Conservation (phyloP, 345 rosid genomes). For the Linum tenue region DNA sequence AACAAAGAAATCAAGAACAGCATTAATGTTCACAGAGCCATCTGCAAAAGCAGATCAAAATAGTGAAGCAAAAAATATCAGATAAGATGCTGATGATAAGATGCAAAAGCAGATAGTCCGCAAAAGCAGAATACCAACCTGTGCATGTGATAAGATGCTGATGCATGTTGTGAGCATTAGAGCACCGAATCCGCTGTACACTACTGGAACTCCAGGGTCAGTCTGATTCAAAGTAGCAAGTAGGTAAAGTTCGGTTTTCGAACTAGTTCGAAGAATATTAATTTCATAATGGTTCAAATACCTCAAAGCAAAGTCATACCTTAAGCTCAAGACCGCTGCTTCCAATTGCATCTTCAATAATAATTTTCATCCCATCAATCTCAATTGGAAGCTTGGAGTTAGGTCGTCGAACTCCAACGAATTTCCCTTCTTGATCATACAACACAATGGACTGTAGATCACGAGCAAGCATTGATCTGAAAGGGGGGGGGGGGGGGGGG, state of each 20-base stretch:
- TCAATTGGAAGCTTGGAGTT: too few species aligned
- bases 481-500: too few species aligned
- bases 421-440: constrained; percentile 80
- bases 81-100: too few species aligned
- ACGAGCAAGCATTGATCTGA: constrained; percentile 95
- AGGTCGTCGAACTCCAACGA: constrained; percentile 78
- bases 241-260: constrained; percentile 11
- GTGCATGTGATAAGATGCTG: constrained; percentile 81
- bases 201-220: constrained; percentile 86
- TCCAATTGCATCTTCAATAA: too few species aligned
- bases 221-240: constrained; percentile 38
- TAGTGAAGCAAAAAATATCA: not conserved
- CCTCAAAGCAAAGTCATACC: too few species aligned
- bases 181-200: constrained; percentile 87
- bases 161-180: constrained; percentile 88
- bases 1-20: not conserved
- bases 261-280: too few species aligned
- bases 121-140: constrained; percentile 33
- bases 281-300: not conserved
- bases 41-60: not conserved
- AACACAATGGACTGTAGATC: constrained; percentile 83
- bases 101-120: not conserved
- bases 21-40: not conserved
- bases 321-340: too few species aligned
- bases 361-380: too few species aligned